Percentiles rank a stretch among this genome's conserved stretches.
Evolutionary conservation across 164 flowering plant species (phyloP).

Genomic region (Litsea cubeba): DNA sequence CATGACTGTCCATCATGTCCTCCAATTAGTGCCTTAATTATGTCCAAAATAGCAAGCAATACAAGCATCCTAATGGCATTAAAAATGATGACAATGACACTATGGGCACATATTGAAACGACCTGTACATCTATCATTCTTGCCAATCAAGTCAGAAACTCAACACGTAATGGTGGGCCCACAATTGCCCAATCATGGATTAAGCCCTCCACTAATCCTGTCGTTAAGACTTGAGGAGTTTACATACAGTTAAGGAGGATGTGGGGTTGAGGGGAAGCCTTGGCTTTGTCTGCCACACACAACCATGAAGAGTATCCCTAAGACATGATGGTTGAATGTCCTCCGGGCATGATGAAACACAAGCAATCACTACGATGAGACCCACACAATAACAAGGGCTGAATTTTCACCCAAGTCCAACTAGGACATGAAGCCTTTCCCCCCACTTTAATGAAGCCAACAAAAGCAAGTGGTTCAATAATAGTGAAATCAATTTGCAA

Average conservation of each 20-base stretch:
- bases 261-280: slow-evolving; percentile 31
- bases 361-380: slow-evolving; percentile 20
- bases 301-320: slow-evolving; percentile 7
- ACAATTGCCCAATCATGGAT: slow-evolving; percentile 11
- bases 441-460: background rate
- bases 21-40: background rate
- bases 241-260: slow-evolving; percentile 3
- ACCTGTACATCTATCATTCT: slow-evolving; percentile 5
- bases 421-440: background rate
- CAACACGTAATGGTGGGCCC: background rate
- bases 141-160: background rate
- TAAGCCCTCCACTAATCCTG: slow-evolving; percentile 20
- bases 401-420: background rate
- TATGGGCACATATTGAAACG: slow-evolving; percentile 2
- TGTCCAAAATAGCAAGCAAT: background rate
- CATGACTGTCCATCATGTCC: no score
- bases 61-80: background rate
- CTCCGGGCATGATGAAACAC: slow-evolving; percentile 32
- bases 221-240: slow-evolving; percentile 2
- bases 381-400: slow-evolving; percentile 21
- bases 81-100: background rate
- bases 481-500: no score
- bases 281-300: slow-evolving; percentile 50
- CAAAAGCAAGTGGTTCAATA: background rate
- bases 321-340: slow-evolving; percentile 30